Conservation (phyloP, 1,284 basidiomycete genomes). For the Ustilago xerochloae region DNA sequence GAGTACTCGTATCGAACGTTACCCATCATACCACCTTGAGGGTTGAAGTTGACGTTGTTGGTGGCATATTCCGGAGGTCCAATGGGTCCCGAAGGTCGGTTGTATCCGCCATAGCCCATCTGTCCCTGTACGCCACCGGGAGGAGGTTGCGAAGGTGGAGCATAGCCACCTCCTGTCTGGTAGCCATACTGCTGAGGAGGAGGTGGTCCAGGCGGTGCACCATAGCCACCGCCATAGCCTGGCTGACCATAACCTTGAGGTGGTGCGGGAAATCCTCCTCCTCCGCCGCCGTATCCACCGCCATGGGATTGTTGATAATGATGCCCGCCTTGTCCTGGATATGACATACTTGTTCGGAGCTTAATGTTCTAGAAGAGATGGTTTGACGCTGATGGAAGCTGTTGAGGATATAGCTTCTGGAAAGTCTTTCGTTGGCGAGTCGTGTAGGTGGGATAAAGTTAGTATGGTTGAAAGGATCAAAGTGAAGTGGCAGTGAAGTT, state of each 20-base stretch:
- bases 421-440: too few relatives aligned
- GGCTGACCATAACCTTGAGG: constrained; percentile 38
- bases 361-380: not conserved
- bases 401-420: not conserved
- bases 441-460: too few relatives aligned
- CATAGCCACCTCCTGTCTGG: constrained; percentile 20
- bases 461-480: too few relatives aligned
- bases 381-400: not conserved
- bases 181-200: constrained; percentile 30
- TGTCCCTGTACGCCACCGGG: constrained; percentile 36
- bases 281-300: constrained; percentile 47
- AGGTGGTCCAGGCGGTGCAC: constrained; percentile 27
- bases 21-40: constrained; percentile 61
- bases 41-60: constrained; percentile 53
- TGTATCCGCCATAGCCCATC: constrained; percentile 50
- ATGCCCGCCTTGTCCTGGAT: constrained; percentile 58
- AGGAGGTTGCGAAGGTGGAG: constrained; percentile 39
- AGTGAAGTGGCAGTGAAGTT: too few relatives aligned
- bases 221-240: constrained; percentile 50
- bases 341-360: constrained; percentile 38
- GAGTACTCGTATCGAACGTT: constrained; percentile 64
- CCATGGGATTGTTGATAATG: constrained; percentile 52
- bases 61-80: constrained; percentile 61
- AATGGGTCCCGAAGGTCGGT: constrained; percentile 31
- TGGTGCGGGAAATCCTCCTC: constrained; percentile 29